These are phyloP conservation scores for Phytophthora syringae DNA, from an alignment of 352 stramenopile genomes.

Conservation along the genomic window DNA sequence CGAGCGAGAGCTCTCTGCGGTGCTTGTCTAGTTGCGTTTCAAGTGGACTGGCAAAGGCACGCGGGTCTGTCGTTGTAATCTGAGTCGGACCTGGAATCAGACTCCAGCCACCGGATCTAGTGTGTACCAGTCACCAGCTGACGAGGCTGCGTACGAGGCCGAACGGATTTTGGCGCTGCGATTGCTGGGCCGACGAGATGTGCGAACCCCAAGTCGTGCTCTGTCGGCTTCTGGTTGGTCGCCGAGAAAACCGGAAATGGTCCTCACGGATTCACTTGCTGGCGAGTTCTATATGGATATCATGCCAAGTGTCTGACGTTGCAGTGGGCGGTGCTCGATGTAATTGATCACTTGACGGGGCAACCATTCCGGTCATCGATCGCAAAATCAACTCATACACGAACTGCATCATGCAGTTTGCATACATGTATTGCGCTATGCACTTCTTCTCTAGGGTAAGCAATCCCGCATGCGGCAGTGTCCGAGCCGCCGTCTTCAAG, in stretches of 20 bases:
- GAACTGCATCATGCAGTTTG: too few species aligned
- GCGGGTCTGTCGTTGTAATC: constrained; percentile 29
- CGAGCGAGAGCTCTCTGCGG: neutral
- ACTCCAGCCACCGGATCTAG: constrained; percentile 18
- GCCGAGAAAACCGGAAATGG: neutral
- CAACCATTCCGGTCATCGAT: too few species aligned
- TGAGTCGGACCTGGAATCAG: constrained; percentile 19
- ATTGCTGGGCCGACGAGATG: neutral
- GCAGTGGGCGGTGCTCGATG: neutral
- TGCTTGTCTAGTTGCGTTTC: constrained; percentile 24
- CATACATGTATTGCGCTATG: too few species aligned
- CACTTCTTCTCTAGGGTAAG: too few species aligned
- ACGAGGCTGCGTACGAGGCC: too few species aligned
- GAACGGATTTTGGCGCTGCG: too few species aligned
- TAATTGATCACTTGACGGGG: constrained; percentile 21
- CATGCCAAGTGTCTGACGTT: constrained; percentile 22
- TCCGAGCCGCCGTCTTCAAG: too few species aligned
- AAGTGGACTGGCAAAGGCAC: constrained; percentile 7
- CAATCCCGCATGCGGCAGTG: too few species aligned
- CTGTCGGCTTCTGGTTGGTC: constrained; percentile 19
- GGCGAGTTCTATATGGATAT: constrained; percentile 21
- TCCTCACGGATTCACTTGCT: neutral
- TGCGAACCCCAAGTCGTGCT: neutral
- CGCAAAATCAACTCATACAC: too few species aligned
- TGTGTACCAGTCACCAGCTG: constrained; percentile 6